phyloP scores from a whole-genome alignment of 805 yeast genomes.

The Teunomyces panamensis region DNA sequence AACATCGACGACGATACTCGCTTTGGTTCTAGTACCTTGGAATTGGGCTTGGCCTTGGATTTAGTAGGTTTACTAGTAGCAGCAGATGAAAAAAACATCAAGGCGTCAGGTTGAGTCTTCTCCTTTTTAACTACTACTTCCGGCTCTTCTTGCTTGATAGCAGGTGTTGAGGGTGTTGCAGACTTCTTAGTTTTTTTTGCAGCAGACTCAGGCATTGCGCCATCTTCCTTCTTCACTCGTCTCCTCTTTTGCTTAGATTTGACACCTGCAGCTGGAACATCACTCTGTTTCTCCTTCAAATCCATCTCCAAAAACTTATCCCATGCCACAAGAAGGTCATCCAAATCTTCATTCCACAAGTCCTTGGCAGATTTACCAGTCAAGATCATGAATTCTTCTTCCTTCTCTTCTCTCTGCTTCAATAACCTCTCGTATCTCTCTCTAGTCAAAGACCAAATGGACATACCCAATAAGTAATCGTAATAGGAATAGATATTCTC shows the following conservation, averaged over 20 bases:
- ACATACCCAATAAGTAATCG: conserved; percentile 89
- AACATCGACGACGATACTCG: conserved; percentile 13
- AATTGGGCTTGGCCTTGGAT: not conserved
- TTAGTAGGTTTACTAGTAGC: conserved; percentile 7
- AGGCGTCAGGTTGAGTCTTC: conserved; percentile 11
- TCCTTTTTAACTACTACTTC: conserved; percentile 6
- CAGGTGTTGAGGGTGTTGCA: not conserved
- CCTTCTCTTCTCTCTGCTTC: conserved; percentile 68
- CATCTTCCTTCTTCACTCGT: conserved; percentile 8
- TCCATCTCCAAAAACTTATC: conserved; percentile 65
- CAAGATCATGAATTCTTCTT: conserved; percentile 63
- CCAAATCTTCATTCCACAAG: conserved; percentile 83
- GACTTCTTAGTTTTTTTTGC: conserved; percentile 4
- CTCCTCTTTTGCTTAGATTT: conserved; percentile 33
- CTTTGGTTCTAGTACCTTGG: not conserved
- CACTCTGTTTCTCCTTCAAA: conserved; percentile 51
- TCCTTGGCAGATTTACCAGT: conserved; percentile 76
- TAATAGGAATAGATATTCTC: conserved; percentile 61
- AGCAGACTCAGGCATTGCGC: conserved; percentile 7
- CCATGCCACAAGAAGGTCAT: conserved; percentile 66
- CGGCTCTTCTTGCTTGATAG: not conserved
- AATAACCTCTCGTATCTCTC: conserved; percentile 84
- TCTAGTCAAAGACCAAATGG: conserved; percentile 87
- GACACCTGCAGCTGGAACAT: conserved; percentile 44
- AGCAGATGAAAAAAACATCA: conserved; percentile 15